Conservation (phyloP, 306 rosid genomes). For the Cotoneaster glaucophyllus region DNA sequence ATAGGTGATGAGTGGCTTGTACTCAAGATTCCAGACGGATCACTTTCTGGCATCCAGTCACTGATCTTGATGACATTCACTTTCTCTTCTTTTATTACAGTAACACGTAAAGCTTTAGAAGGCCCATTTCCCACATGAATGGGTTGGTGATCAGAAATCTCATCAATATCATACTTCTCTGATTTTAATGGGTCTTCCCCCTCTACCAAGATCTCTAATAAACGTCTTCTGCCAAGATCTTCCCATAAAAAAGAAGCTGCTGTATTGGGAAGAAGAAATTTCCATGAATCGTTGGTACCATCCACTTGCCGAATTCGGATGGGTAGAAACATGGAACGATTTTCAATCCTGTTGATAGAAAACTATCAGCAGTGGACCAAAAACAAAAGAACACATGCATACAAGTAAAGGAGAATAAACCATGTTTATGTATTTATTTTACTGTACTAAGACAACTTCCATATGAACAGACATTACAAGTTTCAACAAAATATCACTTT, state of each 20-base stretch:
- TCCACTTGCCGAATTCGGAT: slow-evolving; percentile 80
- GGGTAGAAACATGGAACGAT: slow-evolving; percentile 82
- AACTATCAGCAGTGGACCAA: slow-evolving; percentile 10
- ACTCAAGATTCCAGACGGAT: slow-evolving; percentile 38
- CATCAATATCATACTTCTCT: slow-evolving; percentile 71
- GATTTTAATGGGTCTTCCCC: slow-evolving; percentile 69
- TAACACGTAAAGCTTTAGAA: slow-evolving; percentile 64
- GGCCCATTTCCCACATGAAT: slow-evolving; percentile 48
- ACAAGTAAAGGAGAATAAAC: slow-evolving; percentile 1
- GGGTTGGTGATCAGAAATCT: slow-evolving; percentile 74
- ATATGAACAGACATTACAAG: neutral
- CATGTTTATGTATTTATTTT: neutral
- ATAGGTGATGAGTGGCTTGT: slow-evolving; percentile 33
- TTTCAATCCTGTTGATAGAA: slow-evolving; percentile 72
- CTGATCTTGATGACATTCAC: slow-evolving; percentile 65
- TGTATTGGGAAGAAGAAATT: slow-evolving; percentile 68
- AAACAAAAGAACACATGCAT: slow-evolving; percentile 1
- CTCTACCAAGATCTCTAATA: slow-evolving; percentile 72
- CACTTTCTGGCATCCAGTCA: slow-evolving; percentile 94
- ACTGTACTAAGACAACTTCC: slow-evolving; percentile 1
- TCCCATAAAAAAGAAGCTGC: slow-evolving; percentile 92
- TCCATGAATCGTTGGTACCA: slow-evolving; percentile 77
- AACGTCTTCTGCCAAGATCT: slow-evolving; percentile 88
- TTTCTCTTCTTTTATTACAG: slow-evolving; percentile 78
- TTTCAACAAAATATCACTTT: neutral